phyloP scores from a whole-genome alignment of 2,329 filamentous ascomycete species.

The Fusarium tricinctum region DNA sequence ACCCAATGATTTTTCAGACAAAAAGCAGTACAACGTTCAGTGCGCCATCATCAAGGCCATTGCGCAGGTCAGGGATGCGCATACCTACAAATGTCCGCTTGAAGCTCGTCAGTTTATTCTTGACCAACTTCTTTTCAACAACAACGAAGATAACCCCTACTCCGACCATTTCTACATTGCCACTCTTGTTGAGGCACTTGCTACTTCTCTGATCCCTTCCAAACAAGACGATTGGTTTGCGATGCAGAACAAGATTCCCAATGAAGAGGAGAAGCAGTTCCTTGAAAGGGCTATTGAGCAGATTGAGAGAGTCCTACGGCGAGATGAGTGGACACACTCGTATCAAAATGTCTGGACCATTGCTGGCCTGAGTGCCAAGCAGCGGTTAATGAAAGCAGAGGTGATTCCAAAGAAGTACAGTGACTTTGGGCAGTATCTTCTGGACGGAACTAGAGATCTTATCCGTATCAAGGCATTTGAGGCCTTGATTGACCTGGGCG shows the following conservation, averaged over 20 bases:
- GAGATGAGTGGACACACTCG: conserved; percentile 77
- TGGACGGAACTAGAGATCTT: conserved; percentile 73
- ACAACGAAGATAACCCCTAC: conserved; percentile 90
- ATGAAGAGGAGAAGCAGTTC: conserved; percentile 63
- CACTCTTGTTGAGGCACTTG: conserved; percentile 76
- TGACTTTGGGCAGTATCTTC: conserved; percentile 74
- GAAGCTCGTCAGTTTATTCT: conserved; percentile 86
- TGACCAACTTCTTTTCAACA: conserved; percentile 91
- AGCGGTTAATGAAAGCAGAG: conserved; percentile 73
- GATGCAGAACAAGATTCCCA: conserved; percentile 61
- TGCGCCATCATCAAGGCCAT: conserved; percentile 86
- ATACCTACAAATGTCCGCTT: conserved; percentile 80
- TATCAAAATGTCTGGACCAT: conserved; percentile 77
- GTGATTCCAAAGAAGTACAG: conserved; percentile 68
- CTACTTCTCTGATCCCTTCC: conserved; percentile 69
- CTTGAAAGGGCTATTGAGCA: conserved; percentile 69
- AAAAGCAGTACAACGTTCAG: conserved; percentile 86
- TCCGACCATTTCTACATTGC: conserved; percentile 93
- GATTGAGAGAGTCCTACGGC: conserved; percentile 75
- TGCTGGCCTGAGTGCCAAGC: conserved; percentile 72
- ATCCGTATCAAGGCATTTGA: conserved; percentile 77
- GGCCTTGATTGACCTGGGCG: conserved; percentile 73
- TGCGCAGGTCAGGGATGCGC: conserved; percentile 79
- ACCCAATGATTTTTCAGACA: conserved; percentile 92
- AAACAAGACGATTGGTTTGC: conserved; percentile 62